Conservation (phyloP, 192 early-diverging fungal species). For the Umbelopsis isabellina region DNA sequence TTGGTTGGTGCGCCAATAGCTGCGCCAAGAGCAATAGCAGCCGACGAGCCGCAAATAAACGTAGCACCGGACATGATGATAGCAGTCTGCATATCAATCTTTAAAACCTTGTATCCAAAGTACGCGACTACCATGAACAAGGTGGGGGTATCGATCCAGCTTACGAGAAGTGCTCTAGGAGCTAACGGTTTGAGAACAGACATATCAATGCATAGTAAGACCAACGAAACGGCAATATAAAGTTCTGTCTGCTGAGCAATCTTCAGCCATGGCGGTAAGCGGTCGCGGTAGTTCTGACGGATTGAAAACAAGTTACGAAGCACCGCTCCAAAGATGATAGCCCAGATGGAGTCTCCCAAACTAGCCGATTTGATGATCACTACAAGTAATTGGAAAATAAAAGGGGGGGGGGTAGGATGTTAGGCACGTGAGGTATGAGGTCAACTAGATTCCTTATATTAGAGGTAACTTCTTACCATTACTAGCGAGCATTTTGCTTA, state of each 20-base stretch:
- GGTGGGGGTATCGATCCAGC: slow-evolving; percentile 57
- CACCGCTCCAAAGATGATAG: slow-evolving; percentile 53
- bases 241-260: slow-evolving; percentile 58
- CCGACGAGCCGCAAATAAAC: slow-evolving; percentile 58
- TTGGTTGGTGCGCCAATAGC: slow-evolving; percentile 49
- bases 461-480: slow-evolving; percentile 31
- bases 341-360: slow-evolving; percentile 59
- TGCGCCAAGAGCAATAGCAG: slow-evolving; percentile 50
- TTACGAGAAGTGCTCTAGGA: slow-evolving; percentile 55
- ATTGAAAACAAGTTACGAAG: slow-evolving; percentile 40
- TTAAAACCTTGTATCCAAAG: slow-evolving; percentile 46
- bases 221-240: slow-evolving; percentile 56
- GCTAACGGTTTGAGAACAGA: slow-evolving; percentile 48
- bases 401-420: neutral
- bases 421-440: neutral
- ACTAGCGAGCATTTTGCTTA: slow-evolving; percentile 54
- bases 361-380: slow-evolving; percentile 44
- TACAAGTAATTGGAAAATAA: neutral
- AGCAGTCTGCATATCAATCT: slow-evolving; percentile 52
- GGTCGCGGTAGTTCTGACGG: slow-evolving; percentile 2
- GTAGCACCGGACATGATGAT: slow-evolving; percentile 60
- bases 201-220: slow-evolving; percentile 55
- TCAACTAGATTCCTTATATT: neutral
- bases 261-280: slow-evolving; percentile 53
- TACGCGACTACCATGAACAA: slow-evolving; percentile 53